Conservation (phyloP, 176 grass and related monocot genomes). For the Ensete ventricosum region DNA sequence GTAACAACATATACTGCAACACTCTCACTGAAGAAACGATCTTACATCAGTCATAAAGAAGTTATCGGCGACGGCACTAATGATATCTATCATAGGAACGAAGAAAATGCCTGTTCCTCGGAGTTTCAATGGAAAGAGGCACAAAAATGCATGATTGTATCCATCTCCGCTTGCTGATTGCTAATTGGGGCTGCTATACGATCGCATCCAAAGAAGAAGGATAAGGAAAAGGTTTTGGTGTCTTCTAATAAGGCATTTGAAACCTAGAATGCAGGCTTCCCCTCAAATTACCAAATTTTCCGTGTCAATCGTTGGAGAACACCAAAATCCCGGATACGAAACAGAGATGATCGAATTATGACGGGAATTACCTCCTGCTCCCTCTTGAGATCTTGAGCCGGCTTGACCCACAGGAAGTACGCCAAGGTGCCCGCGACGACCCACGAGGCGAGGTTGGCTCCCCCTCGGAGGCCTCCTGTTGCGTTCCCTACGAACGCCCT, state of each 20-base stretch:
- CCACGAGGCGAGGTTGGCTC: conserved; percentile 86
- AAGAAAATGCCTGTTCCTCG: too few species aligned
- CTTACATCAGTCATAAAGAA: too few species aligned
- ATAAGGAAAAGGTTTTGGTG: background rate
- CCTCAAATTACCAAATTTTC: background rate
- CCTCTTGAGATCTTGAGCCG: conserved; percentile 58
- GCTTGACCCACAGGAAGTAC: conserved; percentile 97
- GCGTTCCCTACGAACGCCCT: conserved; percentile 86
- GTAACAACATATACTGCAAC: too few species aligned
- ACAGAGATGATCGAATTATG: background rate
- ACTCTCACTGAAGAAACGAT: too few species aligned
- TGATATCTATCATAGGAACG: too few species aligned
- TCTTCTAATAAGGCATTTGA: background rate
- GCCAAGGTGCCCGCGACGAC: conserved; percentile 77
- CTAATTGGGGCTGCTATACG: too few species aligned
- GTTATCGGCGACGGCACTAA: too few species aligned
- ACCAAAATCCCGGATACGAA: background rate
- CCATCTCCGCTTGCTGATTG: too few species aligned
- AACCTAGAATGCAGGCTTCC: background rate
- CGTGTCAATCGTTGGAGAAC: background rate
- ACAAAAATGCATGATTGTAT: background rate
- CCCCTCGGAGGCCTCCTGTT: conserved; percentile 70
- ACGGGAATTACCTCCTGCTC: conserved; percentile 56
- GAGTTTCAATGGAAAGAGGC: background rate
- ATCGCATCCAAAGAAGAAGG: background rate